Conservation (phyloP, 768 basidiomycete species). For the Termitomyces bulborhizus region DNA sequence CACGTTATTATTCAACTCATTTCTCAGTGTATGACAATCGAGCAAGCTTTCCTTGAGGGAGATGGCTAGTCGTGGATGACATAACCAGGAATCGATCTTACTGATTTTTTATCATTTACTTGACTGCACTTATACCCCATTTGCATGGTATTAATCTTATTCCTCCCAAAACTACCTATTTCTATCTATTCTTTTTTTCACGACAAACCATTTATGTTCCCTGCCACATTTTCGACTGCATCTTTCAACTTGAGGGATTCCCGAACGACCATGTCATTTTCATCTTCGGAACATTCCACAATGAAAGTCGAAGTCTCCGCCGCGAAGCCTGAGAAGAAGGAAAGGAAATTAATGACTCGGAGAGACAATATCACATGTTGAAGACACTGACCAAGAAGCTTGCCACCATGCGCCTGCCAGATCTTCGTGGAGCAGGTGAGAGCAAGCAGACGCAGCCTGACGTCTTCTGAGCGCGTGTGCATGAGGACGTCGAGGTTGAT, state of each 20-base stretch:
- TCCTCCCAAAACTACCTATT: background rate
- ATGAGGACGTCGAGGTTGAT: slow-evolving; percentile 83
- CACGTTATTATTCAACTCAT: slow-evolving; percentile 62
- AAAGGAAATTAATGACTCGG: too few relatives aligned
- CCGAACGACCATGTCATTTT: slow-evolving; percentile 75
- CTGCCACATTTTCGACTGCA: slow-evolving; percentile 67
- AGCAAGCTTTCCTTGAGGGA: slow-evolving; percentile 34
- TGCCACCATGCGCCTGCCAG: slow-evolving; percentile 74
- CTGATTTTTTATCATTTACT: background rate
- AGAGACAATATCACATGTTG: too few relatives aligned
- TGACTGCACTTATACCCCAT: slow-evolving; percentile 4
- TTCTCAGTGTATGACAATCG: slow-evolving; percentile 61
- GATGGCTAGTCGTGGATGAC: slow-evolving; percentile 14
- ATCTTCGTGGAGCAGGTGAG: slow-evolving; percentile 61
- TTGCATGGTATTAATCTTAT: background rate
- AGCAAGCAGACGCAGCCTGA: slow-evolving; percentile 61
- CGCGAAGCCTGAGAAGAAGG: slow-evolving; percentile 49
- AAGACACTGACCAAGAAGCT: slow-evolving; percentile 50
- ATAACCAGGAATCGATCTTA: slow-evolving; percentile 4
- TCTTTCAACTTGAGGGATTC: slow-evolving; percentile 63
- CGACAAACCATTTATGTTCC: slow-evolving; percentile 48
- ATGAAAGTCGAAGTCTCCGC: slow-evolving; percentile 84
- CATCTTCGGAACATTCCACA: slow-evolving; percentile 83
- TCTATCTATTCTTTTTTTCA: slow-evolving; percentile 6
- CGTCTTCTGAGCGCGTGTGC: slow-evolving; percentile 83